These are phyloP conservation scores for Microbotryomycetes sp. DNA, from an alignment of 1,284 basidiomycete species.

Conservation along the genomic window DNA sequence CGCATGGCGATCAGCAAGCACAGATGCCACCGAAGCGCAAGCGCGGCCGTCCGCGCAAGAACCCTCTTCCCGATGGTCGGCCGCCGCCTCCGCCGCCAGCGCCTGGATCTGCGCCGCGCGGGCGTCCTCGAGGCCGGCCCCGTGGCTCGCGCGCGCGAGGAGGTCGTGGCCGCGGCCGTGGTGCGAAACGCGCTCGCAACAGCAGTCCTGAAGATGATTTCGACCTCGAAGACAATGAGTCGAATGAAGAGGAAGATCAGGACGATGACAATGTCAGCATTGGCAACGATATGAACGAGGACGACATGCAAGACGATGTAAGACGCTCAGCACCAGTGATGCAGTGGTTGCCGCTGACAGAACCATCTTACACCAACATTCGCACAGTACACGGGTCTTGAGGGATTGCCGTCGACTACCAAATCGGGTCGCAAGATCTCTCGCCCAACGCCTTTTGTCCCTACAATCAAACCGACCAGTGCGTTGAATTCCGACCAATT, in stretches of 20 bases:
- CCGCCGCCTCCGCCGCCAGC: not conserved
- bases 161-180: slow-evolving; percentile 9
- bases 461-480: slow-evolving; percentile 30
- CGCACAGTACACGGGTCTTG: slow-evolving; percentile 4
- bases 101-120: not conserved
- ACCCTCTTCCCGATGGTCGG: slow-evolving; percentile 20
- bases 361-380: not conserved
- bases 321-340: too few relatives aligned
- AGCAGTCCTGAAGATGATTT: slow-evolving; percentile 20
- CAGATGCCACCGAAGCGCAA: slow-evolving; percentile 19
- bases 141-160: slow-evolving; percentile 6
- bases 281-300: slow-evolving; percentile 19
- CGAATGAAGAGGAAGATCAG: slow-evolving; percentile 1
- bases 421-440: slow-evolving; percentile 30
- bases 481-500: not conserved
- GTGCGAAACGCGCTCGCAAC: slow-evolving; percentile 13
- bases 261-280: not conserved
- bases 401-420: slow-evolving; percentile 12
- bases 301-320: slow-evolving; percentile 27
- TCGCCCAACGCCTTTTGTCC: slow-evolving; percentile 25
- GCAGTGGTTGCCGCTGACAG: not conserved
- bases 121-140: slow-evolving; percentile 11
- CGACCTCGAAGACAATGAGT: slow-evolving; percentile 2
- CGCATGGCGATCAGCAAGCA: slow-evolving; percentile 3
- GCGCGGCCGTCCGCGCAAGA: slow-evolving; percentile 26